Base-by-base conservation (phyloP, 495 filamentous ascomycete species). In the Sphaerosporella brunnea region DNA sequence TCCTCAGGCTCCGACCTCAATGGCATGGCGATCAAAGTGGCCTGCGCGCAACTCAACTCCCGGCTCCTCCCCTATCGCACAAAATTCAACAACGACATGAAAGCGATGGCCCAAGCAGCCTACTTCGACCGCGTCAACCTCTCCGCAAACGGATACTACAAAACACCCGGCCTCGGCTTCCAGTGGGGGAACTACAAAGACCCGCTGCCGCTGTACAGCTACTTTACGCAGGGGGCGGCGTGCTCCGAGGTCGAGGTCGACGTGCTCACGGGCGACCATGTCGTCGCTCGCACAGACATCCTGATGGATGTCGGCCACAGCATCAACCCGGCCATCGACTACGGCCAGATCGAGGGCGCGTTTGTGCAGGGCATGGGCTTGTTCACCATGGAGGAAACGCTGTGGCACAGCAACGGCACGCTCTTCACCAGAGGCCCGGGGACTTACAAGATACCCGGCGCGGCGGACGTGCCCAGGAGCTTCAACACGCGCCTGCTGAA, bases 241-340 rank as follows among this genome's bases (percentile, higher is more conserved):
- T 42, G 57, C 43, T 52, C 56, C 0, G 63, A 66, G 39, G 64
- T 66, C 1, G 65, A 67, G 37, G 51, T 67, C 11, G 65, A 67
- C 37, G 52, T 65, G 2, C 41, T 67, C 0, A 66, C 64, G 0
- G 65, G 65, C 1, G 56, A 59, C 28, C 63, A 66, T 39, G 61
- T 60, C 0, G 65, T 67, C 0, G 45, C 63, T 2, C 54, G 65
- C 1, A 63, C 63, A 0, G 64, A 66, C 48, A 55, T 66, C 20
- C 62, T 65, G 45, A 67, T 66, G 65, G 64, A 66, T 30, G 57
- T 66, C 16, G 64, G 64, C 3, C 54, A 61, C n/a, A 63, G 59
- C 0, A 67, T 67, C 51, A 67, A 67, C 42, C 64, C 64, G 0
- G 64, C 64, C 3, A 66, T 67, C 36, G 64, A 67, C 50, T 66